A percentile compares a stretch with the other conserved stretches of the same genome.
These are phyloP conservation scores for Syncephalastrum racemosum DNA, from an alignment of 371 early-diverging fungal genomes.

Conservation along the genomic window DNA sequence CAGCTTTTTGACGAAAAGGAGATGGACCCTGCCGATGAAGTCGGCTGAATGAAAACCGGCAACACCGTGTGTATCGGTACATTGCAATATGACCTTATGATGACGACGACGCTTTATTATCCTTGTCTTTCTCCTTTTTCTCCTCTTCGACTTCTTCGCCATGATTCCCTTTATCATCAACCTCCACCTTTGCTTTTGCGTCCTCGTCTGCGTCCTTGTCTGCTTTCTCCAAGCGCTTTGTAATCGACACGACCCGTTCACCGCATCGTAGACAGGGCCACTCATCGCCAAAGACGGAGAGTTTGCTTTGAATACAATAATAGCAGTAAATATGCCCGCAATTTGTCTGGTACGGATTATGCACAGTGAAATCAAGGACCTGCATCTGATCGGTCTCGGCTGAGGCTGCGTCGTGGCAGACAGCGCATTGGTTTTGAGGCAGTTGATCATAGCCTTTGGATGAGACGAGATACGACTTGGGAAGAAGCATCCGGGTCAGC, in stretches of 20 bases:
- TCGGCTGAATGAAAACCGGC: no score
- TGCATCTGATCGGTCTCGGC: conserved; percentile 25
- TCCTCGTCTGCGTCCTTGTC: conserved; percentile 15
- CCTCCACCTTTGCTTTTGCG: neutral
- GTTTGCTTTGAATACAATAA: conserved; percentile 80
- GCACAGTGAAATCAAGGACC: conserved; percentile 43
- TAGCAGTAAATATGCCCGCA: conserved; percentile 90
- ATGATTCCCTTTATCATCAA: neutral
- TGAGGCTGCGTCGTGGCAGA: conserved; percentile 63
- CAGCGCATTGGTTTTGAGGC: conserved; percentile 68
- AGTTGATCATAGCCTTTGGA: conserved; percentile 58
- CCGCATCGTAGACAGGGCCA: conserved; percentile 85
- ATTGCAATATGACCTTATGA: no score
- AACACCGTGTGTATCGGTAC: no score
- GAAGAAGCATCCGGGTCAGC: conserved; percentile 53
- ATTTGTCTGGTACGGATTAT: conserved; percentile 73
- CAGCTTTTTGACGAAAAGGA: conserved; percentile 64
- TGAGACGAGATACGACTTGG: conserved; percentile 51
- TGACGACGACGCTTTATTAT: neutral
- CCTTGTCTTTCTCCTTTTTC: neutral
- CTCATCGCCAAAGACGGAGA: conserved; percentile 72
- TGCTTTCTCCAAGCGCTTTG: conserved; percentile 38
- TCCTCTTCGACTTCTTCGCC: neutral
- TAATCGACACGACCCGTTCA: conserved; percentile 53
- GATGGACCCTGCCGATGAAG: conserved; percentile 41